Conservation (phyloP, 2,329 filamentous ascomycete genomes). For the Rasamsonia emersonii region DNA sequence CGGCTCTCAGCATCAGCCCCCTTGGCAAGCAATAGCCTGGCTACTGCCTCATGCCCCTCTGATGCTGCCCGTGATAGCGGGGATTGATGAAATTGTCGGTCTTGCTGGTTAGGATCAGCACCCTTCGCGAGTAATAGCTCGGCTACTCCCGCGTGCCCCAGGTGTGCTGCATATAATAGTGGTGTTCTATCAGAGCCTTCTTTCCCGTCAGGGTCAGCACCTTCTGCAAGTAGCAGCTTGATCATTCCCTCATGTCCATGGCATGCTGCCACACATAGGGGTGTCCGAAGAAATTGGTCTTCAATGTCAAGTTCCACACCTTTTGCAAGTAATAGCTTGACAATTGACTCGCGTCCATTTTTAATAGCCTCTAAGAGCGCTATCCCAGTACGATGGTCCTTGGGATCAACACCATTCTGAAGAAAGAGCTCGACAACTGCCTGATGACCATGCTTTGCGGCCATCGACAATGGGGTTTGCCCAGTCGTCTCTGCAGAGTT, state of each 20-base stretch:
- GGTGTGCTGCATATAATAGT: background rate
- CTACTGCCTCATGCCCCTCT: background rate
- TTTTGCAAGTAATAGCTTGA: background rate
- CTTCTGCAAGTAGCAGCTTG: slow-evolving; percentile 4
- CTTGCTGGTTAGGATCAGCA: background rate
- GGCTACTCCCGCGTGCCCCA: background rate
- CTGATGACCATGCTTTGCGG: slow-evolving; percentile 2
- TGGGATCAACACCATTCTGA: too few species aligned
- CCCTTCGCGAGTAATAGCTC: background rate
- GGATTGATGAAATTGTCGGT: background rate
- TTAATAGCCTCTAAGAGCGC: background rate
- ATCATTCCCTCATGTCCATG: slow-evolving; percentile 6
- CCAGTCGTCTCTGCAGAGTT: slow-evolving; percentile 3
- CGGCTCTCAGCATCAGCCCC: too few species aligned
- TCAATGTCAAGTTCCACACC: slow-evolving; percentile 2
- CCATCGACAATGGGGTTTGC: slow-evolving; percentile 5
- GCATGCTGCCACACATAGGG: slow-evolving; percentile 9
- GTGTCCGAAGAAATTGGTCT: slow-evolving; percentile 9
- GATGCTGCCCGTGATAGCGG: background rate
- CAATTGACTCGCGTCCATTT: background rate
- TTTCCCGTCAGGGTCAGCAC: background rate
- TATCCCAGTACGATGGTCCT: background rate
- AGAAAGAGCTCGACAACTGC: slow-evolving; percentile 1
- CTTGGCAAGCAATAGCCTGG: slow-evolving; percentile 1
- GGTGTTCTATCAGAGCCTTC: slow-evolving; percentile 2